These are phyloP conservation scores for Pseudonitzschia pungens DNA, from an alignment of 108 stramenopile genomes.

Conservation along the genomic window DNA sequence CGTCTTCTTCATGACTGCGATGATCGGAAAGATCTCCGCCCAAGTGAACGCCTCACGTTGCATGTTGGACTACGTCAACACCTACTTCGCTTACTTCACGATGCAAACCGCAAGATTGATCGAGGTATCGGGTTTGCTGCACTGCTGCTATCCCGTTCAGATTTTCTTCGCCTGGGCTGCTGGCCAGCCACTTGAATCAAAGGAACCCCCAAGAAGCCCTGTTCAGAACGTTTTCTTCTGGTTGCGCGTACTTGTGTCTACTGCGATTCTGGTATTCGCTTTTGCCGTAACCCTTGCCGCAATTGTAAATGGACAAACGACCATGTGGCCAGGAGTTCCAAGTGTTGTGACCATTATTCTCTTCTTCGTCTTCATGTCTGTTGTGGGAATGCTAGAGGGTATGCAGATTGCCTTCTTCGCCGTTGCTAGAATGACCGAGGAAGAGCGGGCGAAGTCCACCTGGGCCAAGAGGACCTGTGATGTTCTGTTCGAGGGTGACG, in stretches of 20 bases:
- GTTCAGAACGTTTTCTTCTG: constrained; percentile 47
- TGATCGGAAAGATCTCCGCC: constrained; percentile 60
- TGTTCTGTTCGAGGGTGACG: constrained; percentile 50
- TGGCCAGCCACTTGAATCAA: constrained; percentile 58
- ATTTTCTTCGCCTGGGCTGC: constrained; percentile 44
- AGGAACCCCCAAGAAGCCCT: constrained; percentile 53
- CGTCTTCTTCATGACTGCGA: constrained; percentile 61
- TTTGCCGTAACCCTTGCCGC: constrained; percentile 52
- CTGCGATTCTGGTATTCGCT: constrained; percentile 40
- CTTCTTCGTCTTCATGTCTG: constrained; percentile 67
- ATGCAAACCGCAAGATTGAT: constrained; percentile 46
- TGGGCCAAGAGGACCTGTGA: constrained; percentile 34
- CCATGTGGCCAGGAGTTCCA: constrained; percentile 63
- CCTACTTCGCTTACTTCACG: constrained; percentile 55
- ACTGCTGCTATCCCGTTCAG: constrained; percentile 60
- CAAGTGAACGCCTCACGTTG: constrained; percentile 51
- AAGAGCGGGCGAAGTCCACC: constrained; percentile 28
- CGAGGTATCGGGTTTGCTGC: constrained; percentile 63
- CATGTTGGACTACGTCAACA: constrained; percentile 83
- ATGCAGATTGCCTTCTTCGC: constrained; percentile 86
- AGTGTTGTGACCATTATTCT: constrained; percentile 46
- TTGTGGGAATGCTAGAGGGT: constrained; percentile 81
- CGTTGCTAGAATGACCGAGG: constrained; percentile 54
- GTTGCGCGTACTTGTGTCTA: constrained; percentile 39
- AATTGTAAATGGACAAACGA: constrained; percentile 50